These are phyloP conservation scores for Cardamine occulta DNA, from an alignment of 345 rosid species.

Conservation along the genomic window DNA sequence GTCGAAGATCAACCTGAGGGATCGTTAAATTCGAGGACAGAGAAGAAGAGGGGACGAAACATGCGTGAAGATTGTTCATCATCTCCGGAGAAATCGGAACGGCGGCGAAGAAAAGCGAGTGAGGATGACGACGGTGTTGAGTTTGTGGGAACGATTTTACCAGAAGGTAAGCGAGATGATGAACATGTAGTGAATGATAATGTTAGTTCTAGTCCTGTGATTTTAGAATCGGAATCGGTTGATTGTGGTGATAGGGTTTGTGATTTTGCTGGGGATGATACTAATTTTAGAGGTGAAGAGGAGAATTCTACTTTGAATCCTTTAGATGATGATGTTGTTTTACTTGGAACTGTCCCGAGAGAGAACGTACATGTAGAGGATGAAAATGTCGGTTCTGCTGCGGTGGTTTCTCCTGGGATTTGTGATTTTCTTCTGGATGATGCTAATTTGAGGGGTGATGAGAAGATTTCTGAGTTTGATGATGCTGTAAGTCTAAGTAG, in stretches of 20 bases:
- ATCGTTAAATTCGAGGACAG: background rate
- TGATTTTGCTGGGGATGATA: slow-evolving; percentile 10
- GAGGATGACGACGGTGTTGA: slow-evolving; percentile 5
- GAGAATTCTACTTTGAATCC: background rate
- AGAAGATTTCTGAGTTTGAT: background rate
- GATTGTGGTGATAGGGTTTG: slow-evolving; percentile 1
- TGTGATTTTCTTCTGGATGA: slow-evolving; percentile 5
- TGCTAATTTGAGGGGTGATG: slow-evolving; percentile 4
- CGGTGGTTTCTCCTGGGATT: slow-evolving; percentile 22
- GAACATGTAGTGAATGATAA: background rate
- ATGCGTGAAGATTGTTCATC: background rate
- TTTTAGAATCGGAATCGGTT: background rate
- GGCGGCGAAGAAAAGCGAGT: slow-evolving; percentile 2
- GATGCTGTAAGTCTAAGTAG: slow-evolving; percentile 33
- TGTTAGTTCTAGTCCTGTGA: slow-evolving; percentile 1
- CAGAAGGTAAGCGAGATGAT: slow-evolving; percentile 12
- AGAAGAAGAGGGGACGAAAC: slow-evolving; percentile 13
- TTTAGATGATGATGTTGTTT: slow-evolving; percentile 11
- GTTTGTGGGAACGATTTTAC: background rate
- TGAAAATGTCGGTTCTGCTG: slow-evolving; percentile 15
- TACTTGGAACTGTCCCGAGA: background rate
- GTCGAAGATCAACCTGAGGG: background rate
- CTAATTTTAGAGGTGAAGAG: background rate
- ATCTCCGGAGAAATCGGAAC: slow-evolving; percentile 13
- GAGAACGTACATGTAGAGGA: background rate